These are phyloP conservation scores for Craterostigma plantagineum DNA, from an alignment of 257 asterid species.

Conservation along the genomic window DNA sequence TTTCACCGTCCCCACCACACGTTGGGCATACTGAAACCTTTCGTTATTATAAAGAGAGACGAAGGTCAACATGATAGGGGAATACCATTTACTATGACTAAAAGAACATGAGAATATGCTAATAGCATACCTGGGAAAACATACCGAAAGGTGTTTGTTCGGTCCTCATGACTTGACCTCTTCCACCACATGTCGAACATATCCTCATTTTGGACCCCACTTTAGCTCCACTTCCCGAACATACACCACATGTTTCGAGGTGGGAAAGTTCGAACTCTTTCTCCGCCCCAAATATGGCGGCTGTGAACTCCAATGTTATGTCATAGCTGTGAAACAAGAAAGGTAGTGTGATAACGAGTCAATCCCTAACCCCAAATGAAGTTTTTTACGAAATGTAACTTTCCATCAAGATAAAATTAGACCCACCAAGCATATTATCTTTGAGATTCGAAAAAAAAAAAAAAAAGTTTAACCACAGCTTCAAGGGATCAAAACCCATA, in stretches of 20 bases:
- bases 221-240: conserved; percentile 94
- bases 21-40: conserved; percentile 94
- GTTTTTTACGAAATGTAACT: conserved; percentile 9
- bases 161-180: conserved; percentile 98
- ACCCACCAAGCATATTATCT: too few species aligned
- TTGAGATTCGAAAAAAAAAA: too few species aligned
- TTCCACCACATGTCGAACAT: conserved; percentile 95
- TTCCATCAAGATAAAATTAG: conserved; percentile 10
- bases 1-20: conserved; percentile 96
- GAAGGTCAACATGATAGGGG: neutral
- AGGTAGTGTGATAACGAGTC: too few species aligned
- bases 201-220: conserved; percentile 88
- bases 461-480: too few species aligned
- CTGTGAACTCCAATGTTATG: conserved; percentile 64
- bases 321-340: conserved; percentile 45
- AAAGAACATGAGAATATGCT: too few species aligned
- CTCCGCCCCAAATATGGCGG: conserved; percentile 89
- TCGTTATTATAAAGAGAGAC: neutral
- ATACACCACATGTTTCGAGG: conserved; percentile 82
- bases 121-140: conserved; percentile 69
- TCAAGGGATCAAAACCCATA: too few species aligned
- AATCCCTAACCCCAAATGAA: conserved; percentile 11
- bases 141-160: conserved; percentile 99
- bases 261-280: conserved; percentile 85
- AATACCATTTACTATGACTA: too few species aligned